Conservation (phyloP, 2,329 filamentous ascomycete genomes). For the Arthrinium phaeospermum region DNA sequence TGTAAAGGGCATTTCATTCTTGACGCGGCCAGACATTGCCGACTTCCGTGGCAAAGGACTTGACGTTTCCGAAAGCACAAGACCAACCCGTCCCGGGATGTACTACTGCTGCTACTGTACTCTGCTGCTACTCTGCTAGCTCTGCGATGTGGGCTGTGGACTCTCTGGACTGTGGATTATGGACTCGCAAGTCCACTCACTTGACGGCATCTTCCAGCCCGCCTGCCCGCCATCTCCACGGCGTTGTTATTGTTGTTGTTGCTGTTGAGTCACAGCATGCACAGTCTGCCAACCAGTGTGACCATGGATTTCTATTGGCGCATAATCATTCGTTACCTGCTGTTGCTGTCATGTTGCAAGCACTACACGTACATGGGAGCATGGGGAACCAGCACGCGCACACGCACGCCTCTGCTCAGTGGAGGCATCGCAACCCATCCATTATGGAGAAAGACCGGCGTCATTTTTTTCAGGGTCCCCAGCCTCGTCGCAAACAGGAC, state of each 20-base stretch:
- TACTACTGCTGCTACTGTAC: not conserved
- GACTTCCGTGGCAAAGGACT: slow-evolving; percentile 1
- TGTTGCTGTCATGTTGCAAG: not conserved
- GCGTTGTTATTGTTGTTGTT: no score
- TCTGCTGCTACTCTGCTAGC: not conserved
- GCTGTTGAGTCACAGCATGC: not conserved
- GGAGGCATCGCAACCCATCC: slow-evolving; percentile 1
- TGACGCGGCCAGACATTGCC: not conserved
- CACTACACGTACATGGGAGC: not conserved
- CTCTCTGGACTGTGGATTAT: not conserved
- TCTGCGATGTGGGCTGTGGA: not conserved
- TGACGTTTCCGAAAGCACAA: slow-evolving; percentile 7
- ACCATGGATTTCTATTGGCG: not conserved
- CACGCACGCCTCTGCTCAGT: not conserved
- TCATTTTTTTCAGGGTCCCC: slow-evolving; percentile 16
- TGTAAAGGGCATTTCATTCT: not conserved
- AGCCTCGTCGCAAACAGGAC: slow-evolving; percentile 1
- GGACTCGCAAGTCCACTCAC: not conserved
- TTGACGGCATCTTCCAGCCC: not conserved
- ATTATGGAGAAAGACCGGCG: slow-evolving; percentile 12
- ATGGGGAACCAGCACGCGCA: not conserved
- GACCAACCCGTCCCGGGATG: not conserved
- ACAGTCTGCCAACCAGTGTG: not conserved
- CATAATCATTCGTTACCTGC: not conserved
- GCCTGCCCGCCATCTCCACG: not conserved